phyloP scores from a whole-genome alignment of 1,284 basidiomycete genomes.

The Marasmius tenuissimus region DNA sequence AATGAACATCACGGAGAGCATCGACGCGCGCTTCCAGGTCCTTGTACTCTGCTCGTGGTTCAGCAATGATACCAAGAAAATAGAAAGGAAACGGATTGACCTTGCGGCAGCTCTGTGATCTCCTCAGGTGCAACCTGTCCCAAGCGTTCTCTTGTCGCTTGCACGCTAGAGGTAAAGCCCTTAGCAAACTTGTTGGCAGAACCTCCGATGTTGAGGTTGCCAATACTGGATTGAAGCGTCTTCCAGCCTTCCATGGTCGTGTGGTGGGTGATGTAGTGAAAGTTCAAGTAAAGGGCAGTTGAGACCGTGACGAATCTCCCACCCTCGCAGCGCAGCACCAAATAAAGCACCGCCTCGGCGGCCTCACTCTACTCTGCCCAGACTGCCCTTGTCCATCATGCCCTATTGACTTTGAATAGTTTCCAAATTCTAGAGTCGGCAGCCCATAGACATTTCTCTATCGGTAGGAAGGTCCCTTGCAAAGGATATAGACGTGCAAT shows the following conservation, averaged over 20 bases:
- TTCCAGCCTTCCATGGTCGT: slow-evolving; percentile 74
- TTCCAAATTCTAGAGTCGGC: neutral
- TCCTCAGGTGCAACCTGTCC: slow-evolving; percentile 89
- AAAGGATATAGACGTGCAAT: neutral
- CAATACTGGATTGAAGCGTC: slow-evolving; percentile 61
- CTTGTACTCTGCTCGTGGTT: slow-evolving; percentile 76
- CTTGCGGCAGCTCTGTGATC: slow-evolving; percentile 93
- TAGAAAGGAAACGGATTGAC: slow-evolving; percentile 32
- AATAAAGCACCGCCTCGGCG: slow-evolving; percentile 2
- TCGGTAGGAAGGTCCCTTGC: neutral
- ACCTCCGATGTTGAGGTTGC: slow-evolving; percentile 65
- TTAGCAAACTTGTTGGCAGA: slow-evolving; percentile 76
- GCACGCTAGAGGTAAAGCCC: slow-evolving; percentile 83
- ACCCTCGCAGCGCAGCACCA: neutral
- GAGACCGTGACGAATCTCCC: neutral
- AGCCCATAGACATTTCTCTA: neutral
- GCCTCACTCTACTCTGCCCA: neutral
- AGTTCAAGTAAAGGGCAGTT: neutral
- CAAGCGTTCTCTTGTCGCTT: slow-evolving; percentile 88
- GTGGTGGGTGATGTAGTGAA: slow-evolving; percentile 1
- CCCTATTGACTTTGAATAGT: neutral
- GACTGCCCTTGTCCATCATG: neutral
- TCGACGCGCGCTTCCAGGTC: slow-evolving; percentile 95
- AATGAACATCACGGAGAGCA: slow-evolving; percentile 82
- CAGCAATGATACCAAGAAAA: slow-evolving; percentile 8